Evolutionary conservation across 2,329 filamentous ascomycete species (phyloP).

Genomic region (Myriangium duriaei): DNA sequence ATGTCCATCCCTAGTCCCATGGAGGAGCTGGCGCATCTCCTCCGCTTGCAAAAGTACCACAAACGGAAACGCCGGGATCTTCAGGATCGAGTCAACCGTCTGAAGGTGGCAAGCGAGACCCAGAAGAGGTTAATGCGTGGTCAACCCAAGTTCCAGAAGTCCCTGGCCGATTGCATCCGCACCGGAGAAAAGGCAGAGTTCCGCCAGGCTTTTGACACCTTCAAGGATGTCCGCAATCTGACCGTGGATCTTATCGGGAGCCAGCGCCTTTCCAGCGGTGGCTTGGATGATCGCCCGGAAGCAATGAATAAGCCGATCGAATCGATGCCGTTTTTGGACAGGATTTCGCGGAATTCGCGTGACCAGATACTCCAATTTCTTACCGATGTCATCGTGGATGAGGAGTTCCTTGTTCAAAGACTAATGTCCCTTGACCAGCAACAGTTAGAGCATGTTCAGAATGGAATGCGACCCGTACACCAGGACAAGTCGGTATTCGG

Average conservation of each 20-base stretch:
- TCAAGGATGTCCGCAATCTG: slow-evolving; percentile 59
- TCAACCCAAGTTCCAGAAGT: slow-evolving; percentile 61
- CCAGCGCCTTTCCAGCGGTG: slow-evolving; percentile 1
- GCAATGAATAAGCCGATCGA: slow-evolving; percentile 27
- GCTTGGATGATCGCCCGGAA: slow-evolving; percentile 41
- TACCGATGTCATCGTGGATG: slow-evolving; percentile 69
- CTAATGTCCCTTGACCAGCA: slow-evolving; percentile 61
- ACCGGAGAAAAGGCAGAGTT: slow-evolving; percentile 69
- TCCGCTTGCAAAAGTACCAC: slow-evolving; percentile 67
- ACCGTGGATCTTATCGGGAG: slow-evolving; percentile 44
- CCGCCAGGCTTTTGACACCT: slow-evolving; percentile 66
- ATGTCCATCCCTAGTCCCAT: slow-evolving; percentile 23
- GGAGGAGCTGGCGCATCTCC: slow-evolving; percentile 65
- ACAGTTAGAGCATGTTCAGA: slow-evolving; percentile 66
- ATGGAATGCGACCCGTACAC: slow-evolving; percentile 66
- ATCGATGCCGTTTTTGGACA: slow-evolving; percentile 42
- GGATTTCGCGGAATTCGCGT: slow-evolving; percentile 63
- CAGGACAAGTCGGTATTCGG: slow-evolving; percentile 71
- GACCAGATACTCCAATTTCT: slow-evolving; percentile 69
- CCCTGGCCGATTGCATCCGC: slow-evolving; percentile 65
- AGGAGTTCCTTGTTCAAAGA: slow-evolving; percentile 74
- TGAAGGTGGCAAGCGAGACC: slow-evolving; percentile 60
- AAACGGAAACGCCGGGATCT: slow-evolving; percentile 66
- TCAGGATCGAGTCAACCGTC: slow-evolving; percentile 60
- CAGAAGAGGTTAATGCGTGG: slow-evolving; percentile 63